Evolutionary conservation across 2,329 filamentous ascomycete species (phyloP).

Genomic region (Talaromyces rugulosus): DNA sequence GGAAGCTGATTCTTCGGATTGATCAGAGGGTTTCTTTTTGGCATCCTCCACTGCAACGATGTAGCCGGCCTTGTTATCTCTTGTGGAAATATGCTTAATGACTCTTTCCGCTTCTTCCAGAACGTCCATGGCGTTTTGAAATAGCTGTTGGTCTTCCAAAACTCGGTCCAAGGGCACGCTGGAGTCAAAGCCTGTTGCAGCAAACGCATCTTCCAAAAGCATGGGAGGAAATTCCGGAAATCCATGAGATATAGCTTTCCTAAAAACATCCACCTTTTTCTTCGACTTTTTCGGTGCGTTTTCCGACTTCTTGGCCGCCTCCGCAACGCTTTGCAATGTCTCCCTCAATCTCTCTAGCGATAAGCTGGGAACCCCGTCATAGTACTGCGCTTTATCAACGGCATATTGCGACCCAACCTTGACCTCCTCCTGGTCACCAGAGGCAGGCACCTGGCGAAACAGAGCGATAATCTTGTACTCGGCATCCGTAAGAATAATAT

Average conservation of each 20-base stretch:
- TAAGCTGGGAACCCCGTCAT: slow-evolving; percentile 66
- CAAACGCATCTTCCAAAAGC: slow-evolving; percentile 80
- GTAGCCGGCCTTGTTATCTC: slow-evolving; percentile 69
- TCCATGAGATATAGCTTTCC: slow-evolving; percentile 74
- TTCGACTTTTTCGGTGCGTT: slow-evolving; percentile 60
- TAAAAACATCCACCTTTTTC: slow-evolving; percentile 70
- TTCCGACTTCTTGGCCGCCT: slow-evolving; percentile 24
- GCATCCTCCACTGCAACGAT: slow-evolving; percentile 68
- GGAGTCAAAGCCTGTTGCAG: slow-evolving; percentile 65
- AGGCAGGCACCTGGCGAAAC: slow-evolving; percentile 73
- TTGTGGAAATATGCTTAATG: slow-evolving; percentile 63
- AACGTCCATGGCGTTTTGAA: slow-evolving; percentile 64
- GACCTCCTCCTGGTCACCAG: slow-evolving; percentile 78
- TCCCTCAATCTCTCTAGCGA: slow-evolving; percentile 67
- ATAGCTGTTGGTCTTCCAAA: slow-evolving; percentile 58
- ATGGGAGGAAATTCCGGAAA: slow-evolving; percentile 88
- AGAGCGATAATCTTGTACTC: slow-evolving; percentile 78
- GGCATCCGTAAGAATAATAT: slow-evolving; percentile 85
- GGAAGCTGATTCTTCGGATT: slow-evolving; percentile 29
- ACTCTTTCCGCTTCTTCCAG: slow-evolving; percentile 67
- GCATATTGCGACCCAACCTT: slow-evolving; percentile 74
- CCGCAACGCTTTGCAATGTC: slow-evolving; percentile 63
- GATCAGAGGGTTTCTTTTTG: slow-evolving; percentile 23
- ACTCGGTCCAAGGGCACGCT: slow-evolving; percentile 64
- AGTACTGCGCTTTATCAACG: slow-evolving; percentile 79